A percentile compares a stretch with the other conserved stretches of the same genome.
Conservation (phyloP, 1,139 yeast species). For the Pichia sorboxylosa region DNA sequence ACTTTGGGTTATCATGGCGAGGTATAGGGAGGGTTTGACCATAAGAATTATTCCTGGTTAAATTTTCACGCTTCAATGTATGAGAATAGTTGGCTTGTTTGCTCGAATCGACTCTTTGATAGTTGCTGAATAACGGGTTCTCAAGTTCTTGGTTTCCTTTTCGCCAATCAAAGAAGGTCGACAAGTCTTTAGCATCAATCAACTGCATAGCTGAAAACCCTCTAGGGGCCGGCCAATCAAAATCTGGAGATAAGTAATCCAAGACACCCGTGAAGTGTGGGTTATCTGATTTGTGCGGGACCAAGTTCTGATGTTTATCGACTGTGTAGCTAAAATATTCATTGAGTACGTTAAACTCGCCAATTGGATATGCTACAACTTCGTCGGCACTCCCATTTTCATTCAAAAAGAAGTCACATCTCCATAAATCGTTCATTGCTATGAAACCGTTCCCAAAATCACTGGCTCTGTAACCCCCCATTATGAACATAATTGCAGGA, state of each 20-base stretch:
- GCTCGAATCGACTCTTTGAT: not conserved
- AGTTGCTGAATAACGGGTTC: not conserved
- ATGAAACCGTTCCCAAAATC: constrained; percentile 21
- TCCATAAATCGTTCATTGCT: constrained; percentile 38
- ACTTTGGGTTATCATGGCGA: not conserved
- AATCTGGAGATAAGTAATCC: constrained; percentile 13
- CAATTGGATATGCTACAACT: constrained; percentile 21
- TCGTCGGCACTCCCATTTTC: constrained; percentile 21
- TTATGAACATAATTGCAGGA: constrained; percentile 26
- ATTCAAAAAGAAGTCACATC: constrained; percentile 29
- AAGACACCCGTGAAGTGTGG: constrained; percentile 17
- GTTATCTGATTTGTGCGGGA: constrained; percentile 2
- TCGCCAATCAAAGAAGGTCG: constrained; percentile 4
- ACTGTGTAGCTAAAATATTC: constrained; percentile 13
- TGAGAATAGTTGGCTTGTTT: not conserved
- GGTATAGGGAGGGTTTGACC: not conserved
- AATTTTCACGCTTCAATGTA: not conserved
- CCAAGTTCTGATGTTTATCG: constrained; percentile 9
- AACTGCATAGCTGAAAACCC: constrained; percentile 17
- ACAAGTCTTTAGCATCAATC: constrained; percentile 8
- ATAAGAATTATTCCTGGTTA: not conserved
- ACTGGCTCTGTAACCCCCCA: constrained; percentile 31
- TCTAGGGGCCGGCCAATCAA: constrained; percentile 24
- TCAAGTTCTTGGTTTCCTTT: not conserved
- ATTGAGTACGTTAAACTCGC: constrained; percentile 16